phyloP scores from a whole-genome alignment of 805 yeast species.

The Nakazawaea populi region DNA sequence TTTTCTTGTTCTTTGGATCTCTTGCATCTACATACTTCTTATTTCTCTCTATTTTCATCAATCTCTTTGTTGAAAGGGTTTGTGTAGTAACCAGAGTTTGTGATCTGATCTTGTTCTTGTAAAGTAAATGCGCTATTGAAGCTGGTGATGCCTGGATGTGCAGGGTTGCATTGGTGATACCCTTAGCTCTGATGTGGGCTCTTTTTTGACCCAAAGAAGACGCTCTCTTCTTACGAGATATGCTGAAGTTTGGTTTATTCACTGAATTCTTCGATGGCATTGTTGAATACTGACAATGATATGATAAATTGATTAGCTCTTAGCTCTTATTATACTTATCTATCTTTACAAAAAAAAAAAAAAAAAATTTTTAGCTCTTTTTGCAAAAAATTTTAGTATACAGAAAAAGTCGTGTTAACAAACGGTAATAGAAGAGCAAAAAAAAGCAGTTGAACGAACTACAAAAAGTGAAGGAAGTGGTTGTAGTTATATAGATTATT shows the following conservation, averaged over 20 bases:
- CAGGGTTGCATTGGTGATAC: slow-evolving; percentile 16
- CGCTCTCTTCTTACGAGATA: slow-evolving; percentile 45
- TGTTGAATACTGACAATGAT: not conserved
- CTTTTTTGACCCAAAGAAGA: slow-evolving; percentile 48
- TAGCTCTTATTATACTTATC: not conserved
- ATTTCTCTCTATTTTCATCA: slow-evolving; percentile 76
- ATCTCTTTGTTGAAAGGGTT: slow-evolving; percentile 71
- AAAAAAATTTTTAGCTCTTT: slow-evolving; percentile 1
- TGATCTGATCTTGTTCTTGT: slow-evolving; percentile 27
- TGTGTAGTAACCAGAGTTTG: slow-evolving; percentile 38
- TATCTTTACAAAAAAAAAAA: not conserved
- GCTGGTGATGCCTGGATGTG: slow-evolving; percentile 18
- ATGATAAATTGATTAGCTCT: not conserved
- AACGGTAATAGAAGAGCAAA: not conserved
- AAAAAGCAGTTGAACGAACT: not conserved
- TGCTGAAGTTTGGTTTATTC: slow-evolving; percentile 68
- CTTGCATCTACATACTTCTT: slow-evolving; percentile 62
- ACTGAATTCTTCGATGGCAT: slow-evolving; percentile 84
- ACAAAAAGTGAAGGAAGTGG: slow-evolving; percentile 3
- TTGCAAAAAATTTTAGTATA: no score
- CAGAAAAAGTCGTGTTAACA: no score
- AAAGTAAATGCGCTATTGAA: slow-evolving; percentile 35
- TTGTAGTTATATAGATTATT: not conserved
- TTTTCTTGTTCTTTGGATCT: slow-evolving; percentile 22
- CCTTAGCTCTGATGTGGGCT: slow-evolving; percentile 25